These are phyloP conservation scores for Hibiscus mutabilis DNA, from an alignment of 345 rosid genomes.

Conservation along the genomic window DNA sequence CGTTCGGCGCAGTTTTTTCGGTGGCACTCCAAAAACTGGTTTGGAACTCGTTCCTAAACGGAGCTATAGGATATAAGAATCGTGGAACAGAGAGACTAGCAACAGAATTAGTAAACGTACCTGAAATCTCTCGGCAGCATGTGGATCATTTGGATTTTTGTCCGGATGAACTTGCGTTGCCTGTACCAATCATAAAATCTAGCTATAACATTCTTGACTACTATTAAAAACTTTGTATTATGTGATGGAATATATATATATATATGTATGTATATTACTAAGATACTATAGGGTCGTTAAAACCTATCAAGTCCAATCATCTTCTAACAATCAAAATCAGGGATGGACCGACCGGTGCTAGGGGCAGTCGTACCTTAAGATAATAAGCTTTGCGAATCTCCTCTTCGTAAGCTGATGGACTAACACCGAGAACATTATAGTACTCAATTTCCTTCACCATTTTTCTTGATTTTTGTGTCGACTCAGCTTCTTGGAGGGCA, in stretches of 20 bases:
- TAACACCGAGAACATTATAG: slow-evolving; percentile 59
- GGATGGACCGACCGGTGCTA: too few species aligned
- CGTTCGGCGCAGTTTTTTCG: too few species aligned
- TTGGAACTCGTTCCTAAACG: too few species aligned
- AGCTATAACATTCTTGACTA: slow-evolving; percentile 1
- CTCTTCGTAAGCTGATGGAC: slow-evolving; percentile 50
- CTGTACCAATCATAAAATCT: slow-evolving; percentile 24
- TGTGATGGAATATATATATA: too few species aligned
- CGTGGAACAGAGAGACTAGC: neutral
- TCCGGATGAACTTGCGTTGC: slow-evolving; percentile 83
- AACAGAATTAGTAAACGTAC: slow-evolving; percentile 17
- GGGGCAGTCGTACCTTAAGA: slow-evolving; percentile 32
- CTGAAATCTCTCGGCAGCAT: slow-evolving; percentile 70
- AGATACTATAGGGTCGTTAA: too few species aligned
- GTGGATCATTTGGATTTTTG: slow-evolving; percentile 68
- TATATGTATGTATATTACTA: too few species aligned
- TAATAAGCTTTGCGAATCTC: slow-evolving; percentile 73
- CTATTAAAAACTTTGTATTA: too few species aligned
- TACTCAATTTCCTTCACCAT: slow-evolving; percentile 69
- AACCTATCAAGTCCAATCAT: too few species aligned
- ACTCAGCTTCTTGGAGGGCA: slow-evolving; percentile 1
- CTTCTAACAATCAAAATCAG: neutral
- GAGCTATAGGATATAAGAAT: neutral
- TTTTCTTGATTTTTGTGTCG: slow-evolving; percentile 7
- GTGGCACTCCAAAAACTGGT: too few species aligned